Evolutionary conservation across 768 basidiomycete species (phyloP), one percentile per base, ranked within the genome.

Genomic region (Lepiota brunneoincarnata): DNA sequence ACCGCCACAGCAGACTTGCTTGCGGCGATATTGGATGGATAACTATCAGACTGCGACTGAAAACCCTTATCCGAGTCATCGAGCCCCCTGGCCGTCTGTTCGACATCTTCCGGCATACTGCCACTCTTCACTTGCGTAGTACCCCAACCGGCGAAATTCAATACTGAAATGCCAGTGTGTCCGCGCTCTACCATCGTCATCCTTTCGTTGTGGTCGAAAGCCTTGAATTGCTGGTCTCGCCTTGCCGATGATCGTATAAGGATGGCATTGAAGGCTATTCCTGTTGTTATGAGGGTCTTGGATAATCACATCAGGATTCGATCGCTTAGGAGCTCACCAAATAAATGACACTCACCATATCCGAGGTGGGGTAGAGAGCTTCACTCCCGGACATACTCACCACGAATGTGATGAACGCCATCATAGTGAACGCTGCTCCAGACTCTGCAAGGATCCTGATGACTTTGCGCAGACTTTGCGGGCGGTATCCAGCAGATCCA

Each of bases 261-360:
- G 6, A 51, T 51, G 5, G 23, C 31, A n/a, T 51, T 51, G 41
- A 43, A 51, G 12, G 28, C 37, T 12, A 51, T 43, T 35, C 50
- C 50, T 12, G 50, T 26, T 3, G 18, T 35, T 51, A 43, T 31
- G 7, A 51, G 35, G 1, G 50, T 20, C 50, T 51, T 42, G 6
- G 14, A 28, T 24, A 4, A 3, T 15, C 17, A 31, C n/a, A 21
- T 3, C 14, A 7, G 21, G 20, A 14, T 51, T 18, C 11, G 4
- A 17, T 17, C 14, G 14, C 2, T n/a, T 41, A n/a, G 12, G 12
- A 3, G 7, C 18, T 12, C n/a, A n/a, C n/a, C n/a, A n/a, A n/a
- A n/a, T n/a, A 36, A 6, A 6, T 2, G 14, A 18, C 15, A 21
- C 50, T 43, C 12, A 51, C 50, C 17, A 51, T 51, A 28, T 36